Evolutionary conservation across 495 filamentous ascomycete species (phyloP).

Genomic region (Chaetomidium leptoderma): DNA sequence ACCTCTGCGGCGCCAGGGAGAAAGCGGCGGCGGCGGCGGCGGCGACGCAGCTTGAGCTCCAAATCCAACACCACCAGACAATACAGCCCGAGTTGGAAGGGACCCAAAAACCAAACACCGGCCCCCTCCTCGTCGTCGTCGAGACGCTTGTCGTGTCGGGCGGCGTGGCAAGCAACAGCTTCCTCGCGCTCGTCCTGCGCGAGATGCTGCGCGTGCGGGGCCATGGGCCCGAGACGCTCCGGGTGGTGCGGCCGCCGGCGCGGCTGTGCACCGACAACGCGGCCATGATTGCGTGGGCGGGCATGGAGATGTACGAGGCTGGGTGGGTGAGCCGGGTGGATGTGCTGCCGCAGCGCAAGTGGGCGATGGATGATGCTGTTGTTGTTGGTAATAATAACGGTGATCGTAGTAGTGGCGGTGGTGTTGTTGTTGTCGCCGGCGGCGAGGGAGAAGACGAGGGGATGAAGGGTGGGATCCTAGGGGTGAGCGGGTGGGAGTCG

Average conservation of each 20-base stretch:
- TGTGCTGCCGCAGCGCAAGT: conserved; percentile 61
- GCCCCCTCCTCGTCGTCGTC: neutral
- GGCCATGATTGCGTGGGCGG: conserved; percentile 97
- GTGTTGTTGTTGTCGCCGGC: conserved; percentile 36
- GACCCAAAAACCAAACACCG: neutral
- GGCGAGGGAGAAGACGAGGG: neutral
- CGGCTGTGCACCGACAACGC: conserved; percentile 88
- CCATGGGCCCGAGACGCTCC: conserved; percentile 48
- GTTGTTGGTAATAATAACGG: conserved; percentile 52
- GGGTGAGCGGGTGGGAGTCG: neutral
- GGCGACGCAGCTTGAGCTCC: neutral
- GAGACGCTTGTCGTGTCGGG: conserved; percentile 76
- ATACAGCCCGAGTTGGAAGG: neutral
- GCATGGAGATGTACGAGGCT: conserved; percentile 82
- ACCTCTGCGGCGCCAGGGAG: no score
- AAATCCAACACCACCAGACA: neutral
- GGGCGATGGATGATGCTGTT: conserved; percentile 65
- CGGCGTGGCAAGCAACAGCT: conserved; percentile 82
- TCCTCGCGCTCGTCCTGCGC: conserved; percentile 64
- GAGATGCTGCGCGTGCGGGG: conserved; percentile 59
- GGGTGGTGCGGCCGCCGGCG: conserved; percentile 66
- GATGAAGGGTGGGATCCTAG: neutral
- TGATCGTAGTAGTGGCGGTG: conserved; percentile 14
- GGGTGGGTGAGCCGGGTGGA: conserved; percentile 63
- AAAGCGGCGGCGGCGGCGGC: neutral